Conservation (phyloP, 441 rosid genomes). For the Aquilaria agallochum region DNA sequence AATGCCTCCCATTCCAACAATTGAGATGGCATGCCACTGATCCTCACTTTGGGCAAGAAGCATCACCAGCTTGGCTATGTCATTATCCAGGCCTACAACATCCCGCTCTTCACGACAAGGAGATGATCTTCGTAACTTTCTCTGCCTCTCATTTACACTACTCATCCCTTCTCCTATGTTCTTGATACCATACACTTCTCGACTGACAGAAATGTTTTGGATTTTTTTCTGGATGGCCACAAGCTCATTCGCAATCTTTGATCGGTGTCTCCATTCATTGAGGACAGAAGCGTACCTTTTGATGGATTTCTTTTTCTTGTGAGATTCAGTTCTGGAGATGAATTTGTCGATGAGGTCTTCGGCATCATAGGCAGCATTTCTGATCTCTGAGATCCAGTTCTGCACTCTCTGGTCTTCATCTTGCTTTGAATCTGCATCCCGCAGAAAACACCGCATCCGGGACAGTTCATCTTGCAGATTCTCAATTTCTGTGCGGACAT, state of each 20-base stretch:
- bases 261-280: constrained; percentile 12
- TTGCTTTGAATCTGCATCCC: constrained; percentile 21
- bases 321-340: neutral
- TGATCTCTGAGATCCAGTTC: constrained; percentile 13
- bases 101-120: constrained; percentile 14
- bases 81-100: constrained; percentile 17
- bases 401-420: constrained; percentile 9
- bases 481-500: constrained; percentile 7
- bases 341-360: constrained; percentile 20
- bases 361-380: constrained; percentile 16
- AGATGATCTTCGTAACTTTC: constrained; percentile 14
- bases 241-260: constrained; percentile 10
- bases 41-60: constrained; percentile 9
- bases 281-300: constrained; percentile 2
- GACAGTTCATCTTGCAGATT: constrained; percentile 10
- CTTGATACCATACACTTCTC: constrained; percentile 4
- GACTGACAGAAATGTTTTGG: constrained; percentile 4
- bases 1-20: constrained; percentile 18
- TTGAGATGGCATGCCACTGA: constrained; percentile 13
- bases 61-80: constrained; percentile 4
- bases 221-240: constrained; percentile 9
- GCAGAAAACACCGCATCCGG: constrained; percentile 21
- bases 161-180: constrained; percentile 9
- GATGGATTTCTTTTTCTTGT: constrained; percentile 1
- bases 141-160: constrained; percentile 9